Conservation (phyloP, 768 basidiomycete genomes). For the Auriculariales sp. region DNA sequence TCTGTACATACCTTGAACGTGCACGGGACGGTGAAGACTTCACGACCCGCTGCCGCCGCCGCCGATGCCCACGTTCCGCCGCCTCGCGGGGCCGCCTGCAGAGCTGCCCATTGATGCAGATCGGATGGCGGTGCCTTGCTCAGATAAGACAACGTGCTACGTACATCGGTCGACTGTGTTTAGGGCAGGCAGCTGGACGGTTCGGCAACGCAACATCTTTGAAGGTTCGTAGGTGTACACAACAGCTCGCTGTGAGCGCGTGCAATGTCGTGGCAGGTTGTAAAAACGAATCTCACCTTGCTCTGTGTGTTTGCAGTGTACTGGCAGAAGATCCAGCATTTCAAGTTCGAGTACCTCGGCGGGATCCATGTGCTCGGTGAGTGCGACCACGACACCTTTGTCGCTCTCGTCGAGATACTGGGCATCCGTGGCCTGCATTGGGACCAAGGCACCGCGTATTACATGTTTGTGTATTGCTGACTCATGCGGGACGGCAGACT, state of each 20-base stretch:
- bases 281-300: too few species aligned
- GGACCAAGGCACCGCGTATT: neutral
- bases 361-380: neutral
- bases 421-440: neutral
- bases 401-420: neutral
- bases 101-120: neutral
- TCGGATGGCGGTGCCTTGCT: neutral
- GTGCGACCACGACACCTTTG: neutral
- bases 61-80: neutral
- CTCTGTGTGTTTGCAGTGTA: too few species aligned
- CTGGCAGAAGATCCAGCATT: neutral
- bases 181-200: neutral
- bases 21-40: too few species aligned
- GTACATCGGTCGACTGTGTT: neutral
- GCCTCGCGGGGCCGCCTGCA: neutral
- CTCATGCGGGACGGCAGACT: too few species aligned
- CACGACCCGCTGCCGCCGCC: too few species aligned
- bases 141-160: neutral
- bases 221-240: neutral
- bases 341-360: neutral
- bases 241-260: too few species aligned
- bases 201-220: neutral
- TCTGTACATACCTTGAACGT: too few species aligned
- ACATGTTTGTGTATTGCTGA: neutral
- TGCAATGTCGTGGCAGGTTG: too few species aligned